Base-by-base conservation (phyloP, 129 eudicot genomes). In the Rutidosis leptorrhynchoides region DNA sequence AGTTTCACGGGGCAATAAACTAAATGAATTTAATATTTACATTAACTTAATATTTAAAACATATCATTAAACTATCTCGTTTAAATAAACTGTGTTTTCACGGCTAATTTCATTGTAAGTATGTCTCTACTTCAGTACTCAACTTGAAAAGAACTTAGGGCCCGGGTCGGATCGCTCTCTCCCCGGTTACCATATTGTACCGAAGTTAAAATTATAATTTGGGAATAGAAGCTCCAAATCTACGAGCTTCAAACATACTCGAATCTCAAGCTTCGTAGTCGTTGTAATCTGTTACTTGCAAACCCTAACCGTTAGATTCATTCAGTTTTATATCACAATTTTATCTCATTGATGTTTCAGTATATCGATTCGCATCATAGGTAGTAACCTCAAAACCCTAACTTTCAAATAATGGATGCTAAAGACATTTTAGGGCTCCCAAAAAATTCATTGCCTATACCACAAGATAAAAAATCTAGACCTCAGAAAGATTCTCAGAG, bases 401-500 rank as follows among this genome's bases (percentile, higher is more conserved):
- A 48, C 42, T 51, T 74, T 49, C 17, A 49, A 49, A 19, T 7
- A 17, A 92, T 92, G 98, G 98, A 92, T 65, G 98, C 98, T 2
- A 92, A 92, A 69, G 98, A 92, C 76, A 92, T 92, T 23, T 65
- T 88, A 60, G 98, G 98, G 69, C 69, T 92, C 43, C 98, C 98
- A 4, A 92, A 92, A 69, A 73, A 62, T 72, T 67, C 88, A 24
- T 27, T 78, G 66, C 72, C 83, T 27, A 14, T 81, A 29, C 73
- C 84, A 22, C 86, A 48, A 19, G 98, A 92, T 53, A 92, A 92
- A 83, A 88, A 88, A 64, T 68, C 98, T 5, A 85, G 84, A 66
- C 89, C 95, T 24, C 96, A 76, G 7, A 92, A 92, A 73, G 98
- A 92, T 58, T 80, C 96, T 75, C 98, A 92, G 68, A 64, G 98